These are phyloP conservation scores for Candida schatavii DNA, from an alignment of 805 yeast species.

Conservation along the genomic window DNA sequence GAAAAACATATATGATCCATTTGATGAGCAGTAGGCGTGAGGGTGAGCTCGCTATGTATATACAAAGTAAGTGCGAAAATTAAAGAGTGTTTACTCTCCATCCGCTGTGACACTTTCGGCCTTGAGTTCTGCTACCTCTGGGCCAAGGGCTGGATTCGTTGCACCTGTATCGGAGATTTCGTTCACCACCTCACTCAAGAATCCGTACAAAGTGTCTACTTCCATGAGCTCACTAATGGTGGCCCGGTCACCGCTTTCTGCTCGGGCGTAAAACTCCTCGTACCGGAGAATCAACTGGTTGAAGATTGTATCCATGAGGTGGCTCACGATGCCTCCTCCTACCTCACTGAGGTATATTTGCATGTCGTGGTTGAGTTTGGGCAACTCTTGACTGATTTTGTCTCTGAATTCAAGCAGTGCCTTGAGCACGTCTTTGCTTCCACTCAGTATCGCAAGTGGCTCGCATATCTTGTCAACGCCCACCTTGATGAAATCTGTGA, in stretches of 20 bases:
- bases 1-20: conserved; percentile 80
- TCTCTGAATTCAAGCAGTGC: conserved; percentile 43
- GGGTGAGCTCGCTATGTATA: no score
- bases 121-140: no score
- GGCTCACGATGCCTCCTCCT: neutral
- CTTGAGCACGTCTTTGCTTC: conserved; percentile 23
- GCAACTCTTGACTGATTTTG: conserved; percentile 52
- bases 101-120: no score
- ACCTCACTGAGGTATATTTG: conserved; percentile 40
- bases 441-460: conserved; percentile 33
- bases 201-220: conserved; percentile 56
- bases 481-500: conserved; percentile 64
- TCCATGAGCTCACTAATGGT: conserved; percentile 56
- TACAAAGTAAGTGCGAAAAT: neutral
- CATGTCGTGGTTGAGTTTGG: conserved; percentile 53
- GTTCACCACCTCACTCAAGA: conserved; percentile 38
- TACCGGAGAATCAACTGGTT: conserved; percentile 59
- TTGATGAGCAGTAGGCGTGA: conserved; percentile 58
- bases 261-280: conserved; percentile 45
- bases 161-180: conserved; percentile 16
- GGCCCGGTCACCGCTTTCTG: conserved; percentile 24
- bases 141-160: neutral
- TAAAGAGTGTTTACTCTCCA: conserved; percentile 4
- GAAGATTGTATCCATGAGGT: conserved; percentile 19
- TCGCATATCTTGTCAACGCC: conserved; percentile 42